Conservation (phyloP, 2,329 filamentous ascomycete species). For the Monosporascus sp. region DNA sequence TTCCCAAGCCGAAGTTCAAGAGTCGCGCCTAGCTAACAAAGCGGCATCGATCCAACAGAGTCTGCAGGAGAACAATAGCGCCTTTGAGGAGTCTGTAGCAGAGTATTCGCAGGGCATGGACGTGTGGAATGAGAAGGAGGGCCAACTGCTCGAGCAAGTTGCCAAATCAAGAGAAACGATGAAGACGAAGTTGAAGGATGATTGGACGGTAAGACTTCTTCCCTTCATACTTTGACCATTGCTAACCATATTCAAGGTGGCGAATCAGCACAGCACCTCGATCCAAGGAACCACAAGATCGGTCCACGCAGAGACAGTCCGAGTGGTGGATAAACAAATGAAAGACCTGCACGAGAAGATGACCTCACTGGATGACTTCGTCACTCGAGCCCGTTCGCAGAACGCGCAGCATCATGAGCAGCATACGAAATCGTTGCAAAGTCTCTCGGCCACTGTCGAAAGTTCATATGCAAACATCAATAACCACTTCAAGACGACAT, state of each 20-base stretch:
- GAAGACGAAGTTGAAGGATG: conserved; percentile 76
- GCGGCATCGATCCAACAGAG: conserved; percentile 59
- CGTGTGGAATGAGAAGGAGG: conserved; percentile 65
- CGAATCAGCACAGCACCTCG: conserved; percentile 73
- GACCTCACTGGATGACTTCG: conserved; percentile 84
- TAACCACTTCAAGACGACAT: conserved; percentile 63
- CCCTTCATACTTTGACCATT: conserved; percentile 1
- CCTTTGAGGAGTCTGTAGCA: conserved; percentile 59
- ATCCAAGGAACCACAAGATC: conserved; percentile 80
- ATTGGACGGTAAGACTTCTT: conserved; percentile 70
- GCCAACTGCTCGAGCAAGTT: conserved; percentile 64
- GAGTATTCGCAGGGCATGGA: conserved; percentile 69
- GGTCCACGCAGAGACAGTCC: conserved; percentile 84
- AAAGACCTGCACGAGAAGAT: conserved; percentile 84
- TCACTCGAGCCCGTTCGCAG: conserved; percentile 72
- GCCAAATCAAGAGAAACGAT: conserved; percentile 69
- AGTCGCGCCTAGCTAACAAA: conserved; percentile 61
- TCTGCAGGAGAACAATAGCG: conserved; percentile 58
- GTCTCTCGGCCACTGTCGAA: conserved; percentile 63
- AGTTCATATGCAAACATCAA: conserved; percentile 68
- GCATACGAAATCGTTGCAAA: conserved; percentile 61
- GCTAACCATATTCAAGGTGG: conserved; percentile 43
- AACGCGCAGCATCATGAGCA: conserved; percentile 72
- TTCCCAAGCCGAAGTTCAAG: conserved; percentile 67
- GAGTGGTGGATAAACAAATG: conserved; percentile 86